Conservation (phyloP, 1,139 yeast species). For the Arxiozyma heterogenica region DNA sequence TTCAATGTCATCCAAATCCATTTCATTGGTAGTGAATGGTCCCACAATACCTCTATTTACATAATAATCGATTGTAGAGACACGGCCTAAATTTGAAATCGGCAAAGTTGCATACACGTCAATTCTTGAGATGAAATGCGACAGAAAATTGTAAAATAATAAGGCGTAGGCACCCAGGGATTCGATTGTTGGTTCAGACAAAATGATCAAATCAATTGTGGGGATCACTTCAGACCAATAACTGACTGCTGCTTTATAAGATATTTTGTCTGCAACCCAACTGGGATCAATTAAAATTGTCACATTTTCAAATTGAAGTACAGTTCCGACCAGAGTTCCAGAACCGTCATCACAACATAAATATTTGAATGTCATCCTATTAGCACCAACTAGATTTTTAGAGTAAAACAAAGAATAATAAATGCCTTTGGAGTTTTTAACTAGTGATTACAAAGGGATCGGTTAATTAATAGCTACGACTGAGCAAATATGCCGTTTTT, state of each 20-base stretch:
- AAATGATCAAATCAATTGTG: slow-evolving; percentile 55
- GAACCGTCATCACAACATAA: slow-evolving; percentile 27
- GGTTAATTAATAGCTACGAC: neutral
- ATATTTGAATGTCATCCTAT: slow-evolving; percentile 26
- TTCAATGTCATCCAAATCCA: slow-evolving; percentile 72
- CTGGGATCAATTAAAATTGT: slow-evolving; percentile 62
- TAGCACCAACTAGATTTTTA: too few species aligned
- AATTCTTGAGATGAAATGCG: slow-evolving; percentile 45
- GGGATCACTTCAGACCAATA: slow-evolving; percentile 40
- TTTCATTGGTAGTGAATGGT: slow-evolving; percentile 49
- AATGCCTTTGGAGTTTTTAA: too few species aligned
- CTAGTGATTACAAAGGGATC: neutral
- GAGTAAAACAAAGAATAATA: too few species aligned
- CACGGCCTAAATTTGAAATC: slow-evolving; percentile 75
- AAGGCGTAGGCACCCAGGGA: slow-evolving; percentile 75
- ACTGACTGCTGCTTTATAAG: slow-evolving; percentile 18
- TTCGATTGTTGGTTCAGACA: slow-evolving; percentile 80
- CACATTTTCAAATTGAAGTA: slow-evolving; percentile 36
- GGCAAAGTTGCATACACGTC: slow-evolving; percentile 87
- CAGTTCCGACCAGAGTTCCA: slow-evolving; percentile 28
- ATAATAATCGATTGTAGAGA: slow-evolving; percentile 74
- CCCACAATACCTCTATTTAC: slow-evolving; percentile 67
- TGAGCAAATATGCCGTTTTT: too few species aligned
- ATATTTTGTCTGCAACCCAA: slow-evolving; percentile 47
- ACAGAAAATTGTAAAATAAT: slow-evolving; percentile 54